Conservation (phyloP, 306 rosid genomes). For the Styphnolobium japonicum region DNA sequence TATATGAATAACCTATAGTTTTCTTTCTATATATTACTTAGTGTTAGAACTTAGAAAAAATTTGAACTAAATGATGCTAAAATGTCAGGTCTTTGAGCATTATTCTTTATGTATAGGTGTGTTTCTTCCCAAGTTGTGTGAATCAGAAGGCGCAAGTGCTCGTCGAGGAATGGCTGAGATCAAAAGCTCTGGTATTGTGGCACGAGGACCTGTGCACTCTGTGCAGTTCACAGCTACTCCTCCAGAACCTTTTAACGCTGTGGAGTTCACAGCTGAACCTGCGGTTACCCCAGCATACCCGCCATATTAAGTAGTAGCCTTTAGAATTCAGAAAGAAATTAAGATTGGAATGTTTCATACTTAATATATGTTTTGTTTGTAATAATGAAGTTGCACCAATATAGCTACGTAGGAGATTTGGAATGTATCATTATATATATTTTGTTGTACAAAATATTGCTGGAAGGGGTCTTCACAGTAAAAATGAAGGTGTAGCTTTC, state of each 20-base stretch:
- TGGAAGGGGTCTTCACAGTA: neutral
- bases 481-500: neutral
- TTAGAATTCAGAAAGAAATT: neutral
- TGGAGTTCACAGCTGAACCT: conserved; percentile 5
- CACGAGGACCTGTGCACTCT: conserved; percentile 57
- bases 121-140: conserved; percentile 82
- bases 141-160: conserved; percentile 44
- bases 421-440: neutral
- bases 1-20: no score
- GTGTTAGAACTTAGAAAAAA: neutral
- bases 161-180: conserved; percentile 73
- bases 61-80: neutral
- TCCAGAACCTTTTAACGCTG: conserved; percentile 2
- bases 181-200: conserved; percentile 61
- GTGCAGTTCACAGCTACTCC: conserved; percentile 25
- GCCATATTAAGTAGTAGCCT: conserved; percentile 5
- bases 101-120: conserved; percentile 45
- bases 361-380: neutral
- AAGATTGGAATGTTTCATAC: neutral
- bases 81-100: neutral
- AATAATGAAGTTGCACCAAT: neutral
- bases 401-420: neutral
- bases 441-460: neutral
- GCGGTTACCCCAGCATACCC: conserved; percentile 32
- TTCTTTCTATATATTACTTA: no score